Conservation (phyloP, 2,329 filamentous ascomycete species). For the Penicillium sp. region DNA sequence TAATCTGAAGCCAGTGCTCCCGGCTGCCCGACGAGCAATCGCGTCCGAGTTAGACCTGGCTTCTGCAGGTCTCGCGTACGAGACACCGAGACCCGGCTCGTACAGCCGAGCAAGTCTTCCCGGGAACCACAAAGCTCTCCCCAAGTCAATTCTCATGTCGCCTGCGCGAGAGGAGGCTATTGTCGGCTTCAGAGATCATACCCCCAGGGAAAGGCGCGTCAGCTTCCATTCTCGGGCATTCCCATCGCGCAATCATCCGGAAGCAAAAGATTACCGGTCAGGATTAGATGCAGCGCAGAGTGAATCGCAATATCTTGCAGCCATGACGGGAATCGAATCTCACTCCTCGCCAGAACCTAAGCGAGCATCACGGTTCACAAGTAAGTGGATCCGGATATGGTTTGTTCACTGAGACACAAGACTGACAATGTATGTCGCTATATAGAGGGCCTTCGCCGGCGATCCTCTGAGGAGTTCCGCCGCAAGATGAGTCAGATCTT, state of each 20-base stretch:
- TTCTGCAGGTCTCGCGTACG: constrained; percentile 9
- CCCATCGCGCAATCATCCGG: constrained; percentile 7
- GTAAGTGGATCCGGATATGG: constrained; percentile 15
- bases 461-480: constrained; percentile 36
- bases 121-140: background rate
- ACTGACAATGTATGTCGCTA: background rate
- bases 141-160: background rate
- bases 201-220: constrained; percentile 11
- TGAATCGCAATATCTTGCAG: background rate
- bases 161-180: constrained; percentile 2
- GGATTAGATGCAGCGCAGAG: constrained; percentile 2
- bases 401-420: background rate
- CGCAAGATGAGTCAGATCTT: constrained; percentile 36
- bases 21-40: background rate
- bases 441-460: constrained; percentile 24
- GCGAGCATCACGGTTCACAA: constrained; percentile 10
- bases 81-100: constrained; percentile 2
- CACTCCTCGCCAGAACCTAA: constrained; percentile 10
- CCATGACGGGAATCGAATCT: background rate
- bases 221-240: constrained; percentile 19
- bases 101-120: constrained; percentile 8
- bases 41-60: constrained; percentile 6
- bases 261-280: background rate
- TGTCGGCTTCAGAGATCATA: background rate
- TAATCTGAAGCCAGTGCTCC: background rate